These are phyloP conservation scores for Alternaria dauci DNA, from an alignment of 2,329 filamentous ascomycete species.

Conservation along the genomic window DNA sequence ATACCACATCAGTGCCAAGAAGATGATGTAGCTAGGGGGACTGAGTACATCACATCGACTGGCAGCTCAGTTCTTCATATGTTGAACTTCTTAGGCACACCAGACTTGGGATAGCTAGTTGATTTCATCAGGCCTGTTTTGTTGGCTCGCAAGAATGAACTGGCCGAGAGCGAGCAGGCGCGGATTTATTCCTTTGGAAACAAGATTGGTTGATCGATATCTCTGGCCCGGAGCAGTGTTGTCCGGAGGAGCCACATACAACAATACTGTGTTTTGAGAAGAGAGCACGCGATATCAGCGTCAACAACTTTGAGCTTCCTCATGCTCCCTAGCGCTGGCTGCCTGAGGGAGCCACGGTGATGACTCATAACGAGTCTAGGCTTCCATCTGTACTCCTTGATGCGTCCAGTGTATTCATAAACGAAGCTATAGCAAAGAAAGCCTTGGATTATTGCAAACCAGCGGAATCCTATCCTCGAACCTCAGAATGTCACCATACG, in stretches of 20 bases:
- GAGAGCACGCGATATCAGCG: background rate
- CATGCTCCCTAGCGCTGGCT: constrained; percentile 8
- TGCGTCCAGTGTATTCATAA: background rate
- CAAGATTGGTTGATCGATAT: background rate
- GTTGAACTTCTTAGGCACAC: background rate
- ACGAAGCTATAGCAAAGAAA: background rate
- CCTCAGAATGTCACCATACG: constrained; percentile 31
- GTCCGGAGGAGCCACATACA: background rate
- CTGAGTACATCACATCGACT: background rate
- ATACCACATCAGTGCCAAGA: background rate
- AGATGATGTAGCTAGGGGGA: background rate
- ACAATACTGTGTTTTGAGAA: background rate
- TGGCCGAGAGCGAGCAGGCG: background rate
- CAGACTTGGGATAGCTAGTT: background rate
- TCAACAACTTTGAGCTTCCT: constrained; percentile 1
- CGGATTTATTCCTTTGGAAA: background rate
- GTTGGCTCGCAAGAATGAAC: background rate
- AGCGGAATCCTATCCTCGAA: background rate
- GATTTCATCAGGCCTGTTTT: background rate
- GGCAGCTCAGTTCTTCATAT: background rate
- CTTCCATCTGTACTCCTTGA: background rate
- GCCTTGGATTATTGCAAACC: background rate
- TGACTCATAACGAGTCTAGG: constrained; percentile 7
- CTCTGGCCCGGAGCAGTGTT: background rate
- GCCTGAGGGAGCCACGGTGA: background rate